Base-by-base conservation (phyloP, 2,329 filamentous ascomycete species). In the Microdochium bolleyi region DNA sequence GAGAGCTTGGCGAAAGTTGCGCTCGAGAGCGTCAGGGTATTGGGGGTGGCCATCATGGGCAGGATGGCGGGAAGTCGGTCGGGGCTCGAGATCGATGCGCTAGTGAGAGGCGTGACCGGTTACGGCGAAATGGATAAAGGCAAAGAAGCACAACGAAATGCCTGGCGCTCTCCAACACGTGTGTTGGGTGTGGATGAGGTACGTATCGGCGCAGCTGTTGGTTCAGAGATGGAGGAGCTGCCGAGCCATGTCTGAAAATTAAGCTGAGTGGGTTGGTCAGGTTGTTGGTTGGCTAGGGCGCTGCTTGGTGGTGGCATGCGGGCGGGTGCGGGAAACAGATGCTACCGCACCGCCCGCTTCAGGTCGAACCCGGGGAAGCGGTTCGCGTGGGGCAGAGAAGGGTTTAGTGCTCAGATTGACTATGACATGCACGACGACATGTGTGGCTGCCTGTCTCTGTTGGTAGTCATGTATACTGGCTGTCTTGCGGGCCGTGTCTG, bases 1-100 rank as follows among this genome's bases (percentile, higher is more conserved):
- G 90, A 90, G 65, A 96, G 85, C 64, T 92, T 92, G 54, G 91
- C 89, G 70, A 96, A 96, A 62, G 89, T 85, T 60, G 87, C 74
- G 63, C 87, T 69, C 56, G 84, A 62, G 34, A 67, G 73, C 48
- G 77, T 72, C 52, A 81, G 69, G 51, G 75, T 75, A 41, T 64
- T 62, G n/a, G 67, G 58, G 1, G 66, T 53, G n/a, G 67, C 64
- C 69, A 71, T 72, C 1, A 41, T 57, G 19, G 19, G 41, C 41
- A 7, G 19, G n/a, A 3, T 10, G 14, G 16, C 9, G 41, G 19
- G 41, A 46, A 7, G 41, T 30, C 27, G 27, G 46, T 21, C 3
- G 49, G 24, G 25, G 25, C 1, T 11, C 3, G 34, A 32, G 49
- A 19, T 38, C 37, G 21, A 24, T 37, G 51, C 44, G 22, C 14